These are phyloP conservation scores for Solanum rostratum DNA, from an alignment of 257 asterid genomes.

Conservation along the genomic window DNA sequence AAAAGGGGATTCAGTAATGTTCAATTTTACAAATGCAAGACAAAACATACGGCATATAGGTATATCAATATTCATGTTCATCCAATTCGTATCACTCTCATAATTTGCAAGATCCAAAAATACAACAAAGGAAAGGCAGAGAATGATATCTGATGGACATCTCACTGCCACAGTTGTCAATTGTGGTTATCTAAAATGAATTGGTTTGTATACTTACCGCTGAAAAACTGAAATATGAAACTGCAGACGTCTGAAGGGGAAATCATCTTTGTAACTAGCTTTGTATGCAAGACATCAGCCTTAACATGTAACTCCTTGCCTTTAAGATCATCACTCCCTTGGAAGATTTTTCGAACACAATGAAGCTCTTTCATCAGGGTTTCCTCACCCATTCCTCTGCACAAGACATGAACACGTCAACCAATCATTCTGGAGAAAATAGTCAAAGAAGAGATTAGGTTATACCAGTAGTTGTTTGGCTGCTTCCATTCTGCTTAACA, in stretches of 20 bases:
- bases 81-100: background rate
- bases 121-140: background rate
- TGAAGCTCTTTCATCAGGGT: conserved; percentile 68
- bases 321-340: conserved; percentile 68
- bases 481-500: conserved; percentile 85
- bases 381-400: conserved; percentile 63
- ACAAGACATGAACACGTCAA: conserved; percentile 51
- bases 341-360: conserved; percentile 58
- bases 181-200: background rate
- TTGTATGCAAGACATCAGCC: conserved; percentile 54
- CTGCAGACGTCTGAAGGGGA: conserved; percentile 68
- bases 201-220: conserved; percentile 37
- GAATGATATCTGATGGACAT: background rate
- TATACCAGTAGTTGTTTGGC: conserved; percentile 38
- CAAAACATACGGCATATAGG: background rate
- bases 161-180: background rate
- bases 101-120: background rate
- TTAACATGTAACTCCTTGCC: conserved; percentile 64
- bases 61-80: background rate
- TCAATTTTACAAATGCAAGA: background rate
- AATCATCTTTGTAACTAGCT: conserved; percentile 46
- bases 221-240: conserved; percentile 56
- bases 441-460: background rate
- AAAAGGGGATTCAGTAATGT: background rate
- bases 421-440: background rate